Percentiles rank a stretch among this genome's conserved stretches.
These are phyloP conservation scores for Phytophthora ramorum DNA, from an alignment of 352 stramenopile genomes.

Conservation along the genomic window DNA sequence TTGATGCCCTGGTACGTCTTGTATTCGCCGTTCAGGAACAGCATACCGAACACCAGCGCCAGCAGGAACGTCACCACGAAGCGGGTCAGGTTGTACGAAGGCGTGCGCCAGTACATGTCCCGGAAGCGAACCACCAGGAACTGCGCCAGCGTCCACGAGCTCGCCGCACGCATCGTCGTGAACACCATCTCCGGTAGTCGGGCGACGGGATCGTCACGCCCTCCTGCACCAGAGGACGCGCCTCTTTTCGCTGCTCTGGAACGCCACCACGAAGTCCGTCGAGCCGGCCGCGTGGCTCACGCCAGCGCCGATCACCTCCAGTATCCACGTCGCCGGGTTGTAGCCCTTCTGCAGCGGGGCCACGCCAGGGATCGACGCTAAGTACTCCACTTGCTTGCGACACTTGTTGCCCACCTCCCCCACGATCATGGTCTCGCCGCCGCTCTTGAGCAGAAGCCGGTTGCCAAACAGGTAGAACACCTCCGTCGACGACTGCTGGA, in stretches of 20 bases:
- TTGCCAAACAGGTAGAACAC: conserved; percentile 14
- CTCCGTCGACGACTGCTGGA: conserved; percentile 6
- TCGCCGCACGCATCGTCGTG: conserved; percentile 42
- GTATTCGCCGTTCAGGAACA: conserved; percentile 58
- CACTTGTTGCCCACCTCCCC: conserved; percentile 11
- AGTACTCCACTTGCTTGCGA: conserved; percentile 4
- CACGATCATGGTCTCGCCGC: conserved; percentile 8
- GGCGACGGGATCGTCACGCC: conserved; percentile 43
- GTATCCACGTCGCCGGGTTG: conserved; percentile 39
- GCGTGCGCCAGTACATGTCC: conserved; percentile 89
- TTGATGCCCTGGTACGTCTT: conserved; percentile 51
- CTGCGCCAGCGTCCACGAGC: conserved; percentile 38
- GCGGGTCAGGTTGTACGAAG: conserved; percentile 87
- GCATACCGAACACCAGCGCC: conserved; percentile 55
- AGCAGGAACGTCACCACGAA: conserved; percentile 45
- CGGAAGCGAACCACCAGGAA: conserved; percentile 51
- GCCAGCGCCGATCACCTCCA: conserved; percentile 25
- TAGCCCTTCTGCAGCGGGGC: conserved; percentile 24
- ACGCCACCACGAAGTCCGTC: conserved; percentile 22
- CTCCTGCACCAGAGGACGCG: conserved; percentile 38
- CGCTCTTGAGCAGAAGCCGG: conserved; percentile 8
- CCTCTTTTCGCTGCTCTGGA: conserved; percentile 31
- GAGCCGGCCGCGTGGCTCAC: background rate
- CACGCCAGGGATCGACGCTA: conserved; percentile 11
- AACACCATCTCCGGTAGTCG: conserved; percentile 42